phyloP scores from a whole-genome alignment of 2,329 filamentous ascomycete genomes.

The Grosmannia penicillata region DNA sequence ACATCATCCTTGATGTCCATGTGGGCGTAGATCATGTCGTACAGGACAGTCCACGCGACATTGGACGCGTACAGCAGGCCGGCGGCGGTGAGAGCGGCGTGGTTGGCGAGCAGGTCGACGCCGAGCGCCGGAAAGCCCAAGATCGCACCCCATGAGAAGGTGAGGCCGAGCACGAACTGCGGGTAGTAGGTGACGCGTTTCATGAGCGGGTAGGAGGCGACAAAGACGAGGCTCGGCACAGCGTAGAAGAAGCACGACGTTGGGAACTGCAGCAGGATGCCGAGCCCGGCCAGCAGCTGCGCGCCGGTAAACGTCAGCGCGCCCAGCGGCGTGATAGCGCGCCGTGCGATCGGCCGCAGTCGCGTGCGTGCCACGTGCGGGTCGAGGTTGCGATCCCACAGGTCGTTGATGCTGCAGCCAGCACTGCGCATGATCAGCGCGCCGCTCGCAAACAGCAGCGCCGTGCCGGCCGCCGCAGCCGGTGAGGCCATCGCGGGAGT shows the following conservation, averaged over 20 bases:
- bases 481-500: slow-evolving; percentile 42
- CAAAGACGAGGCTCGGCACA: slow-evolving; percentile 58
- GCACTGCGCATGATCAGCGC: slow-evolving; percentile 77
- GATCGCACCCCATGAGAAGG: slow-evolving; percentile 80
- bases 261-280: slow-evolving; percentile 63
- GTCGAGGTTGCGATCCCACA: slow-evolving; percentile 81
- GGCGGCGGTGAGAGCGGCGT: slow-evolving; percentile 48
- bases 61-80: slow-evolving; percentile 62
- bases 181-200: slow-evolving; percentile 83
- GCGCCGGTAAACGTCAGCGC: slow-evolving; percentile 59
- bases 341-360: slow-evolving; percentile 65
- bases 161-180: slow-evolving; percentile 67
- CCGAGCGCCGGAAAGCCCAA: slow-evolving; percentile 79
- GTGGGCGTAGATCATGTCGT: slow-evolving; percentile 89
- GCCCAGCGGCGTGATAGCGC: slow-evolving; percentile 58
- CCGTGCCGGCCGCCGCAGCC: slow-evolving; percentile 46
- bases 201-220: slow-evolving; percentile 64
- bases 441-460: slow-evolving; percentile 57
- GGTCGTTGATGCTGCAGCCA: slow-evolving; percentile 79
- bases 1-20: slow-evolving; percentile 81
- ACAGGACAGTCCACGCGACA: slow-evolving; percentile 73
- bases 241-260: slow-evolving; percentile 60
- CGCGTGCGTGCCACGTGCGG: slow-evolving; percentile 63
- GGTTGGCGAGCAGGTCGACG: slow-evolving; percentile 54
- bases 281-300: slow-evolving; percentile 61